These are phyloP conservation scores for Blepharisma stoltei DNA, from an alignment of 73 alveolate species.

Conservation along the genomic window DNA sequence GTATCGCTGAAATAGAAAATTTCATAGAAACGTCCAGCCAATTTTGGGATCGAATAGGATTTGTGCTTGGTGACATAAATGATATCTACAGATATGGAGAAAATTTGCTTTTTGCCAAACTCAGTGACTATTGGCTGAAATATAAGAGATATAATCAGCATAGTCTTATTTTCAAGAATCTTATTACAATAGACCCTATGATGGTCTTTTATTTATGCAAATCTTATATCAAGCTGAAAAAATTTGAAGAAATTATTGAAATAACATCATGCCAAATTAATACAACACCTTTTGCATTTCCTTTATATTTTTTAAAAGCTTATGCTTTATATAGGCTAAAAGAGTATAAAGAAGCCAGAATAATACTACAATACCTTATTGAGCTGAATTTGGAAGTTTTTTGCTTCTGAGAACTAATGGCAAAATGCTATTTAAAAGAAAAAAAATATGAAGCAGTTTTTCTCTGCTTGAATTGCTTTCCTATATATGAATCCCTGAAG, in stretches of 20 bases:
- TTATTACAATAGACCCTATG: constrained; percentile 22
- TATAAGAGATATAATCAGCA: not conserved
- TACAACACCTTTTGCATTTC: constrained; percentile 18
- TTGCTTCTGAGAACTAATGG: not conserved
- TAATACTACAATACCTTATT: not conserved
- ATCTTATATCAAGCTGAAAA: not conserved
- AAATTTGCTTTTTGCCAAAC: constrained; percentile 6
- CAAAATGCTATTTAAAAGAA: not conserved
- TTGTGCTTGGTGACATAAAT: constrained; percentile 26
- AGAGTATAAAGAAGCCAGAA: not conserved
- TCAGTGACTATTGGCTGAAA: constrained; percentile 6
- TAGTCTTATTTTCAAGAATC: not conserved
- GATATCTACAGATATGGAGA: constrained; percentile 11
- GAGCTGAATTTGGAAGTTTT: constrained; percentile 4
- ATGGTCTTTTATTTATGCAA: not conserved
- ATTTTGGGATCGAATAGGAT: constrained; percentile 19
- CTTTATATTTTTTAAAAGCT: not conserved
- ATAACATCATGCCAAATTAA: not conserved
- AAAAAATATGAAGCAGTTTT: not conserved
- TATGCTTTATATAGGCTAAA: not conserved
- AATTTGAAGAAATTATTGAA: constrained; percentile 18
- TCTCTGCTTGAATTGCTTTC: not conserved
- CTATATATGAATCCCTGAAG: not conserved
- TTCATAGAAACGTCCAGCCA: constrained; percentile 13
- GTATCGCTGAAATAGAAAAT: constrained; percentile 17